phyloP scores from a whole-genome alignment of 2,329 filamentous ascomycete genomes.

The Calonectria henricotiae region DNA sequence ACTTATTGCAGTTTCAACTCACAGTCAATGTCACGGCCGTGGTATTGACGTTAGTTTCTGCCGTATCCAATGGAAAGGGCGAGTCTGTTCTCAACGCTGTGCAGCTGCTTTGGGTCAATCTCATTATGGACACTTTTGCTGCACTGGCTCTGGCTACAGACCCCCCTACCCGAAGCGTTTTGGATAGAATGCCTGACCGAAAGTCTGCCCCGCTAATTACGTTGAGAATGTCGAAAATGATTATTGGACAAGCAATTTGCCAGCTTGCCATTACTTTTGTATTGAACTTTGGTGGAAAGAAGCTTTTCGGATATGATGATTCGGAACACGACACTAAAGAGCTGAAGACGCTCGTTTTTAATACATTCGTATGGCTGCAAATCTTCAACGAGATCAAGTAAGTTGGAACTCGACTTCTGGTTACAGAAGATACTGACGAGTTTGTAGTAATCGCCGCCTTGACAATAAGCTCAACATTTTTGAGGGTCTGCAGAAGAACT shows the following conservation, averaged over 20 bases:
- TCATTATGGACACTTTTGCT: slow-evolving; percentile 77
- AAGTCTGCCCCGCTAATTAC: slow-evolving; percentile 85
- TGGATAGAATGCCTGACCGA: slow-evolving; percentile 69
- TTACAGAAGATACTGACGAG: slow-evolving; percentile 72
- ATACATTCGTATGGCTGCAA: slow-evolving; percentile 82
- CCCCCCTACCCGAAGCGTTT: slow-evolving; percentile 71
- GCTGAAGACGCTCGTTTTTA: slow-evolving; percentile 77
- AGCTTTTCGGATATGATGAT: slow-evolving; percentile 66
- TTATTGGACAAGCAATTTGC: slow-evolving; percentile 74
- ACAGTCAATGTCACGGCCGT: slow-evolving; percentile 78
- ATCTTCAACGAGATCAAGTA: slow-evolving; percentile 79
- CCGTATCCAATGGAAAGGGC: slow-evolving; percentile 67
- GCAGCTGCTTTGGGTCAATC: slow-evolving; percentile 75
- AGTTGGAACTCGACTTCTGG: slow-evolving; percentile 72
- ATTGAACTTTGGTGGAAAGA: slow-evolving; percentile 74
- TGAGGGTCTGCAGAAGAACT: slow-evolving; percentile 84
- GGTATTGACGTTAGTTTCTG: slow-evolving; percentile 72
- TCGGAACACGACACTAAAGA: slow-evolving; percentile 51
- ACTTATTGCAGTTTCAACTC: slow-evolving; percentile 68
- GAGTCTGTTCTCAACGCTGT: slow-evolving; percentile 73
- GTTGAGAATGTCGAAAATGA: slow-evolving; percentile 77
- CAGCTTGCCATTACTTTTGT: slow-evolving; percentile 73
- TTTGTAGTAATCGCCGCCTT: slow-evolving; percentile 71
- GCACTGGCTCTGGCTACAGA: slow-evolving; percentile 78
- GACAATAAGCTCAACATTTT: slow-evolving; percentile 93